Conservation (phyloP, 2,329 filamentous ascomycete species). For the Sarocladiaceae sp. region DNA sequence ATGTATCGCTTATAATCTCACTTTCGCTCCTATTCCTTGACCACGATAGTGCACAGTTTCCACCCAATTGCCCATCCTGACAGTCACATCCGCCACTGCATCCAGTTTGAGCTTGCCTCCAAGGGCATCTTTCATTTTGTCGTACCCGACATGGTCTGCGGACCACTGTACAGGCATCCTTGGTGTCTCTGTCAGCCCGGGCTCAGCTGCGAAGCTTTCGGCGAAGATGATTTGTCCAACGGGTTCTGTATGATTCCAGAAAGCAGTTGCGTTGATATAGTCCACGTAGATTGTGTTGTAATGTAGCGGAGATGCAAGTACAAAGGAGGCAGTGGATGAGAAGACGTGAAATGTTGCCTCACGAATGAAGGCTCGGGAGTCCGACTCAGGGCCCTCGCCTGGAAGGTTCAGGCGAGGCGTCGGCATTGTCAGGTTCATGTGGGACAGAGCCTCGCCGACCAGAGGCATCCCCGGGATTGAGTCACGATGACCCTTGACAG, state of each 20-base stretch:
- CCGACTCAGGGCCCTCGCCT: slow-evolving; percentile 33
- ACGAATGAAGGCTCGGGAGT: slow-evolving; percentile 66
- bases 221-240: slow-evolving; percentile 76
- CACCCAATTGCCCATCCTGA: slow-evolving; percentile 71
- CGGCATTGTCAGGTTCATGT: slow-evolving; percentile 65
- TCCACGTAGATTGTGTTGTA: slow-evolving; percentile 74
- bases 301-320: slow-evolving; percentile 71
- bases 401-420: slow-evolving; percentile 64
- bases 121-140: slow-evolving; percentile 72
- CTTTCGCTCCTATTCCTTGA: slow-evolving; percentile 64
- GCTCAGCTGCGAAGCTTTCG: slow-evolving; percentile 70
- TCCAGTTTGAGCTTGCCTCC: slow-evolving; percentile 77
- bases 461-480: slow-evolving; percentile 71
- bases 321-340: slow-evolving; percentile 82
- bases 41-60: slow-evolving; percentile 69
- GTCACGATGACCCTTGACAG: slow-evolving; percentile 63
- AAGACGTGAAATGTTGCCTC: slow-evolving; percentile 83
- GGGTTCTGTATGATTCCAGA: slow-evolving; percentile 74
- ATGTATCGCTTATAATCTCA: slow-evolving; percentile 21
- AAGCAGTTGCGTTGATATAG: slow-evolving; percentile 76
- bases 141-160: slow-evolving; percentile 73
- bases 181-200: slow-evolving; percentile 69
- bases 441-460: slow-evolving; percentile 69
- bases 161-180: slow-evolving; percentile 79
- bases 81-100: slow-evolving; percentile 69